A percentile compares a stretch with the other conserved stretches of the same genome.
These are phyloP conservation scores for Thecaphora thlaspeos DNA, from an alignment of 1,284 basidiomycete genomes.

Conservation along the genomic window DNA sequence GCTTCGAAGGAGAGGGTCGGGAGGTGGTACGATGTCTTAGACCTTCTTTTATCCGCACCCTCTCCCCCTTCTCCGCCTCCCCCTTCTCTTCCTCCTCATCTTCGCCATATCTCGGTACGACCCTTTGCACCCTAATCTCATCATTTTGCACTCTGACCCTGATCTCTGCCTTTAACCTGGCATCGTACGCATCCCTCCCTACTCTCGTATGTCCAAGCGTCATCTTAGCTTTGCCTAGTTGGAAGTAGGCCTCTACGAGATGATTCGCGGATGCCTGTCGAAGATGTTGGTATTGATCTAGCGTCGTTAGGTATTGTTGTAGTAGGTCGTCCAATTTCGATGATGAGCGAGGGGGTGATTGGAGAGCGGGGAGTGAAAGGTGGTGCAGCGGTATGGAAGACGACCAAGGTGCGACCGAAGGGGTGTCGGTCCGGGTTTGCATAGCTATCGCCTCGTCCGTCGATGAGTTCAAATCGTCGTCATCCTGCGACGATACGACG, in stretches of 20 bases:
- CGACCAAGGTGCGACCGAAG: background rate
- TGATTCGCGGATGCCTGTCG: background rate
- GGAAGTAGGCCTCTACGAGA: slow-evolving; percentile 23
- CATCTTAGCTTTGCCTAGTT: slow-evolving; percentile 41
- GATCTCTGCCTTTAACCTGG: slow-evolving; percentile 19
- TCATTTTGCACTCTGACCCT: too few relatives aligned
- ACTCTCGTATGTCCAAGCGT: slow-evolving; percentile 24
- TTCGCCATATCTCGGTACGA: too few relatives aligned
- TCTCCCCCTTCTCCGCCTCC: too few relatives aligned
- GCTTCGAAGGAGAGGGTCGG: too few relatives aligned
- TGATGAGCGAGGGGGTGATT: background rate
- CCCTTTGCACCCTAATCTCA: too few relatives aligned
- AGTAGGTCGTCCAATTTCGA: slow-evolving; percentile 16
- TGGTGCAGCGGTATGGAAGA: slow-evolving; percentile 19
- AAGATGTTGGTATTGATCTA: slow-evolving; percentile 29
- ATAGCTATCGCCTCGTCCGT: too few relatives aligned
- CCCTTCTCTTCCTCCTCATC: too few relatives aligned
- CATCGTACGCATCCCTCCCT: slow-evolving; percentile 36
- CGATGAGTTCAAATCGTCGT: slow-evolving; percentile 2
- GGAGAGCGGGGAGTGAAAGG: slow-evolving; percentile 12
- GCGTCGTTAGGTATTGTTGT: slow-evolving; percentile 28
- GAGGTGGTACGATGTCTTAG: too few relatives aligned
- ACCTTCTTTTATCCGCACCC: too few relatives aligned
- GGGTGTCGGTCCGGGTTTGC: too few relatives aligned
- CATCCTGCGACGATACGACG: slow-evolving; percentile 5